Conservation (phyloP, 1,139 yeast genomes). For the Nakaseomyces delphensis region DNA sequence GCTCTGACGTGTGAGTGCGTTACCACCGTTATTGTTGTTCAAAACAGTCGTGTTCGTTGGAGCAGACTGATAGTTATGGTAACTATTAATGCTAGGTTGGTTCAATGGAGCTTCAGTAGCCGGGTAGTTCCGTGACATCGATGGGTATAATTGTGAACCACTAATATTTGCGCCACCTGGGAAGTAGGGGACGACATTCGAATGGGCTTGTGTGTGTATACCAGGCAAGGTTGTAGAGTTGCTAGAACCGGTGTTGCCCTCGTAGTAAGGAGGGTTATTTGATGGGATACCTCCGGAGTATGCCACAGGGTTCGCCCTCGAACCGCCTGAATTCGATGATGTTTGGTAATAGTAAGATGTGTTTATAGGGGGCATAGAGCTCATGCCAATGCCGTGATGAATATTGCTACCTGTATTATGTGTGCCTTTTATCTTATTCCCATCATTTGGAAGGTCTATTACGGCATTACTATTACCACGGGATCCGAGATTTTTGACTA, state of each 20-base stretch:
- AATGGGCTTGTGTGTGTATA: background rate
- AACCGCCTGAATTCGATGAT: background rate
- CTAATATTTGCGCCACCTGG: background rate
- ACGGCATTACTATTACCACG: background rate
- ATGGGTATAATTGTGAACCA: background rate
- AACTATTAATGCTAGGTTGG: background rate
- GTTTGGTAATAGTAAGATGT: background rate
- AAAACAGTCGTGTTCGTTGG: background rate
- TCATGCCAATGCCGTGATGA: background rate
- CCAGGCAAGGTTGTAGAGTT: background rate
- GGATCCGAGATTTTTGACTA: background rate
- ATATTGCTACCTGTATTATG: background rate
- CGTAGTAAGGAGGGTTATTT: background rate
- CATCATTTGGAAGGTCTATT: background rate
- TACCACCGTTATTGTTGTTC: background rate
- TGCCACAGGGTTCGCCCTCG: background rate
- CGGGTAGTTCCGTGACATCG: background rate
- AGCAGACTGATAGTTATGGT: background rate
- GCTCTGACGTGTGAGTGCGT: background rate
- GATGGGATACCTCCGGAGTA: background rate
- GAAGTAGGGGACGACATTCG: background rate
- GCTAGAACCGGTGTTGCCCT: background rate
- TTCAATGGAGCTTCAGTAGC: background rate
- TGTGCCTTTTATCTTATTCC: background rate
- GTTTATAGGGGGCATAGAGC: slow-evolving; percentile 1